These are phyloP conservation scores for Phalaenopsis equestris DNA, from an alignment of 106 monocot genomes.

Conservation along the genomic window DNA sequence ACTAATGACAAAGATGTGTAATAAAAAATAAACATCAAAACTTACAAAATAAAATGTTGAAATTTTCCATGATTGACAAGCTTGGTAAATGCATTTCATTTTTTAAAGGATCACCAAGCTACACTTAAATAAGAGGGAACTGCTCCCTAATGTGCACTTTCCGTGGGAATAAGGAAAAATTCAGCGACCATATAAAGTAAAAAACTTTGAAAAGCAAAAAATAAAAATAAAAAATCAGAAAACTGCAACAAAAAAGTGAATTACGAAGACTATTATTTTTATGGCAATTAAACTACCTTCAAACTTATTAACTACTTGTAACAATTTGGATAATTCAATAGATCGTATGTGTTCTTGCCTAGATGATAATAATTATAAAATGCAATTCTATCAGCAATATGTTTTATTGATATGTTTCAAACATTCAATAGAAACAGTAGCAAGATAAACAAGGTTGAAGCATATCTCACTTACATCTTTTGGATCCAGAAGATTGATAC, in stretches of 20 bases:
- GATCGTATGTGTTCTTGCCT: background rate
- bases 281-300: background rate
- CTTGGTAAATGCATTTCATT: background rate
- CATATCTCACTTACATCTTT: conserved; percentile 69
- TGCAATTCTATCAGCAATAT: background rate
- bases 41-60: background rate
- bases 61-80: background rate
- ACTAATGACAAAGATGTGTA: background rate
- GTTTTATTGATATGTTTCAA: background rate
- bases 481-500: conserved; percentile 91
- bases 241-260: background rate
- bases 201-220: background rate
- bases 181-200: background rate
- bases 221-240: background rate
- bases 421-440: background rate
- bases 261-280: background rate
- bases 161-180: background rate
- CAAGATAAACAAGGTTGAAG: background rate
- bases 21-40: background rate
- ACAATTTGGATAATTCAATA: background rate
- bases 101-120: background rate
- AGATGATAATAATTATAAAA: background rate
- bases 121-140: background rate
- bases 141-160: no score
- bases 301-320: background rate